Evolutionary conservation across 106 monocot species (phyloP), one percentile per base, ranked within the genome.

Genomic region (Alisma plantagoaquatica): DNA sequence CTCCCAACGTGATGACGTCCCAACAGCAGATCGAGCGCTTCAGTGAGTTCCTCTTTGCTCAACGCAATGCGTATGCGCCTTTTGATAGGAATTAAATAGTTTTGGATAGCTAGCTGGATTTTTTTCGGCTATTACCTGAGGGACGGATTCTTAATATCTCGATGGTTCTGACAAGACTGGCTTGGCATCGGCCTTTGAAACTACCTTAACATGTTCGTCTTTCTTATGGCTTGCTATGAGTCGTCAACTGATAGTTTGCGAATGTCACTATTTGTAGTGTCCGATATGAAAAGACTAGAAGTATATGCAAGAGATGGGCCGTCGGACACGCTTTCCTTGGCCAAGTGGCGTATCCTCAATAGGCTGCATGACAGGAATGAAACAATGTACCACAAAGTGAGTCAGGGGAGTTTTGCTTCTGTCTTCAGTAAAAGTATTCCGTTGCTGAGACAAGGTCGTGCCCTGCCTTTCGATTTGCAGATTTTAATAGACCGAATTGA

Each of bases 321-420:
- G 54, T 65, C 73, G 22, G 96, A 98, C 48, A 81, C 84, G 23
- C 78, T 61, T 54, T 52, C 96, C 33, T 67, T 98, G 57, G 96
- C 96, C 33, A 89, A 84, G 60, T 98, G 96, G 96, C 96, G 96
- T 17, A 84, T 98, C 54, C 78, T 98, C 25, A 98, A 98, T 46
- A 84, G 96, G 51, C 69, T 89, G 41, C 96, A 98, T 64, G 96
- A 98, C 63, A 67, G 96, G 69, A 98, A 98, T 74, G 96, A 89
- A 51, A 82, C 81, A 2, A 85, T 98, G 96, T 89, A 79, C 43
- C 89, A 89, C 64, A 84, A 98, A 78, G 96, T 78, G 33, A 68
- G 65, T 44, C 23, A 38, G 14, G n/a, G n/a, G n/a, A n/a, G n/a
- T 22, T 41, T 19, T 21, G 44, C 20, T 61, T 60, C 18, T 43